phyloP scores from a whole-genome alignment of 345 rosid genomes.

The Pugionium dolabratum region DNA sequence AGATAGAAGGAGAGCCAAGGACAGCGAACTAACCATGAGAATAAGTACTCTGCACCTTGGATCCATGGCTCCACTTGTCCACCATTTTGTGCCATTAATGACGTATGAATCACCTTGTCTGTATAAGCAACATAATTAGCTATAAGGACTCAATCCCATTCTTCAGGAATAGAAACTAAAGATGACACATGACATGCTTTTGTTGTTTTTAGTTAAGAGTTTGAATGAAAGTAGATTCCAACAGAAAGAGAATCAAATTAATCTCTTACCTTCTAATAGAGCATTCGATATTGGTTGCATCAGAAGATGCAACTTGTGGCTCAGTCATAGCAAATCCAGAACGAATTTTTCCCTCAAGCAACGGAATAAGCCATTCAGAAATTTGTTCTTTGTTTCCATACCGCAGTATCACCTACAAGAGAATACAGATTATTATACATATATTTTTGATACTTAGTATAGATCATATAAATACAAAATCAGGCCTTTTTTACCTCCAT shows the following conservation, averaged over 20 bases:
- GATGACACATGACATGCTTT: slow-evolving; percentile 1
- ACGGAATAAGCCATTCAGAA: slow-evolving; percentile 83
- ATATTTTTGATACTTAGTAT: too few relatives aligned
- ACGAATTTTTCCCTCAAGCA: slow-evolving; percentile 90
- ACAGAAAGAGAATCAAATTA: background rate
- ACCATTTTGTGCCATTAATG: slow-evolving; percentile 94
- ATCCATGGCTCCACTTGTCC: slow-evolving; percentile 99
- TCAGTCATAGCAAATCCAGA: slow-evolving; percentile 99
- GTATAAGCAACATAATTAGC: slow-evolving; percentile 28
- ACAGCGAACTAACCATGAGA: slow-evolving; percentile 75
- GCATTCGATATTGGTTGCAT: slow-evolving; percentile 96
- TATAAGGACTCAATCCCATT: background rate
- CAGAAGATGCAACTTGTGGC: slow-evolving; percentile 98
- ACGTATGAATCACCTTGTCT: slow-evolving; percentile 83
- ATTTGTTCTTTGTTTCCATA: slow-evolving; percentile 90
- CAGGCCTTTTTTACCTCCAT: slow-evolving; percentile 73
- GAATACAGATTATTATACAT: background rate
- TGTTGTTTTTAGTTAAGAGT: background rate
- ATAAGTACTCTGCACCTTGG: slow-evolving; percentile 94
- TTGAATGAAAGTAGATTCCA: slow-evolving; percentile 18
- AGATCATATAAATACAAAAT: background rate
- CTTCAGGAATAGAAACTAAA: background rate
- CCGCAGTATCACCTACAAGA: slow-evolving; percentile 71
- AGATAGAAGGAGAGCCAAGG: slow-evolving; percentile 10
- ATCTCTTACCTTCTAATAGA: slow-evolving; percentile 70